phyloP scores from a whole-genome alignment of 2,329 filamentous ascomycete genomes.

The Trichoderma sp. region DNA sequence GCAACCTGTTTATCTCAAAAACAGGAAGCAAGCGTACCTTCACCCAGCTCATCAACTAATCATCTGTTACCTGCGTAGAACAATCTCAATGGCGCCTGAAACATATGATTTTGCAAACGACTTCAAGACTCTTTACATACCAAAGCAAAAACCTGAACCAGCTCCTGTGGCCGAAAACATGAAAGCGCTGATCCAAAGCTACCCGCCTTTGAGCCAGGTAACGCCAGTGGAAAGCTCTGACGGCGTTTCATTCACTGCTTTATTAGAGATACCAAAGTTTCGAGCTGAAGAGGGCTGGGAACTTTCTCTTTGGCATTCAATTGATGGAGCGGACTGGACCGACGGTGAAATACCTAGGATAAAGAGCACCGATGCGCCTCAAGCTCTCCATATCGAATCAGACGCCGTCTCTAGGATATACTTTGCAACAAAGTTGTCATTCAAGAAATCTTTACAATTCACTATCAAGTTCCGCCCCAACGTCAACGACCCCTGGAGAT shows the following conservation, averaged over 20 bases:
- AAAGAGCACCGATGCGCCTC: slow-evolving; percentile 36
- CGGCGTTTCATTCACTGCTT: slow-evolving; percentile 58
- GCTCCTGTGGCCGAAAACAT: slow-evolving; percentile 31
- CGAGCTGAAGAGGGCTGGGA: slow-evolving; percentile 63
- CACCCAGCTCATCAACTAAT: background rate
- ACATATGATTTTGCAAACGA: slow-evolving; percentile 37
- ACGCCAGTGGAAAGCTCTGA: slow-evolving; percentile 53
- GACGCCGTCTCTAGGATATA: slow-evolving; percentile 41
- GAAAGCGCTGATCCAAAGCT: slow-evolving; percentile 45
- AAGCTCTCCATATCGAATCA: slow-evolving; percentile 46
- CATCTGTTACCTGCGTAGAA: background rate
- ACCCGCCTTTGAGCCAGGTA: slow-evolving; percentile 73
- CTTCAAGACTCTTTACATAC: slow-evolving; percentile 38
- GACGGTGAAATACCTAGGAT: slow-evolving; percentile 46
- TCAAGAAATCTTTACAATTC: slow-evolving; percentile 55
- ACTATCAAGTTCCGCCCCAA: slow-evolving; percentile 66
- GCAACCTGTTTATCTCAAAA: background rate
- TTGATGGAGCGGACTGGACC: slow-evolving; percentile 54
- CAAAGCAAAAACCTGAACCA: slow-evolving; percentile 37
- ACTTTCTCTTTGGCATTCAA: slow-evolving; percentile 68
- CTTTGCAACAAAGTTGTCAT: slow-evolving; percentile 52
- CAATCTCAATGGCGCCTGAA: slow-evolving; percentile 26
- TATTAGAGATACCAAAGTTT: slow-evolving; percentile 62
- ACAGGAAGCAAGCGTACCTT: background rate
- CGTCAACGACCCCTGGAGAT: slow-evolving; percentile 59